Evolutionary conservation across 441 rosid species (phyloP), one percentile per base, ranked within the genome.

Genomic region (Hura crepitans): DNA sequence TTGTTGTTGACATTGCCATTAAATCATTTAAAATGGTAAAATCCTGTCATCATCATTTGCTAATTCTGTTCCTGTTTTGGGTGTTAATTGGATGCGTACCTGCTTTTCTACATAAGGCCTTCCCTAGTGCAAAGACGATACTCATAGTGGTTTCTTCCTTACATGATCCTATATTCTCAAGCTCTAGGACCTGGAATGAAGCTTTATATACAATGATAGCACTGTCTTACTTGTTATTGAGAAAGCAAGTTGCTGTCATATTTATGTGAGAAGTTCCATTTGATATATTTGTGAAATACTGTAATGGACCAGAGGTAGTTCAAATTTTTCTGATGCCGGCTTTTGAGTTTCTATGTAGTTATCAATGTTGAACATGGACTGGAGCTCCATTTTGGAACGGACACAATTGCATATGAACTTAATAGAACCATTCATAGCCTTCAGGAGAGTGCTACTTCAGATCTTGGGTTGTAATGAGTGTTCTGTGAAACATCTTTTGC

Each of bases 341-440:
- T 70, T 62, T 67, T 75, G 70, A 57, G 39, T 85, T 61, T 79
- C 72, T 69, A 62, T 78, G 59, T 78, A 92, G 98, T 75, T 95
- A 78, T 85, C 88, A 27, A 87, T 89, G 89, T 82, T 92, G 81
- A 84, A 90, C 75, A 75, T 66, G 71, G 90, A 88, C 49, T 92
- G 98, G 97, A 87, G 72, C 81, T 81, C 87, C 73, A 87, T 87
- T 80, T 77, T 89, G 86, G 79, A 75, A 63, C 85, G 79, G 74
- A 77, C 92, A 53, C 92, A 88, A 81, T 84, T 92, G 75, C 99
- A 95, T 83, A 88, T 95, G 98, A 88, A 85, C 84, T 81, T 95
- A 80, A 79, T 95, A 77, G 99, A 92, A 78, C 98, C 99, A 74
- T 88, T 95, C 77, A 88, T 89, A 70, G 93, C 96, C 74, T 92